Evolutionary conservation across 2,329 filamentous ascomycete species (phyloP).

Genomic region (Pyricularia sp.): DNA sequence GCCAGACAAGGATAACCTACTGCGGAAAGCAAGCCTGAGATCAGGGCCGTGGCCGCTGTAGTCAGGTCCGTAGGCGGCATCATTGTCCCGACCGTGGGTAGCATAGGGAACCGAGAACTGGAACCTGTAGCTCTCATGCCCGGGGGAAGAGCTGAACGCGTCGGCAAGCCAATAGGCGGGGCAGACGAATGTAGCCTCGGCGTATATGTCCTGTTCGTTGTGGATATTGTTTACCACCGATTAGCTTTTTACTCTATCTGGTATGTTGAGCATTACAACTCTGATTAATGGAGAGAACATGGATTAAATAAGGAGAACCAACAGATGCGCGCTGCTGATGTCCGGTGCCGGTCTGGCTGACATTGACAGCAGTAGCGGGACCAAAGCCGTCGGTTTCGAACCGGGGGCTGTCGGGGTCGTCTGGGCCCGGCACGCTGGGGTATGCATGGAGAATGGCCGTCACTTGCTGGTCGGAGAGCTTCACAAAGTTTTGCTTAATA

Average conservation of each 20-base stretch:
- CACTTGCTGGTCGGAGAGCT: constrained; percentile 25
- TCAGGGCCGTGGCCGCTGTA: background rate
- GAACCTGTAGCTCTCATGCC: constrained; percentile 25
- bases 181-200: constrained; percentile 39
- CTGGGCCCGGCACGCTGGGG: constrained; percentile 12
- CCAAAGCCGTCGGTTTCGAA: constrained; percentile 23
- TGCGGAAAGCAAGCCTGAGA: constrained; percentile 1
- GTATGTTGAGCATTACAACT: too few relatives aligned
- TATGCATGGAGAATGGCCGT: constrained; percentile 11
- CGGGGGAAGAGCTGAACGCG: constrained; percentile 22
- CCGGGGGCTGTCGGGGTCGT: constrained; percentile 3
- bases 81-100: constrained; percentile 20
- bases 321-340: constrained; percentile 36
- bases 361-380: constrained; percentile 32
- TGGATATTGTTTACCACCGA: too few relatives aligned
- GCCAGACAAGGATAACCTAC: background rate
- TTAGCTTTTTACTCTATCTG: too few relatives aligned
- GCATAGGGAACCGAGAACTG: constrained; percentile 26
- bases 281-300: too few relatives aligned
- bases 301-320: background rate
- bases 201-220: constrained; percentile 29
- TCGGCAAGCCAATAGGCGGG: constrained; percentile 37
- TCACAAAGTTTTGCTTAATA: constrained; percentile 24
- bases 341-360: constrained; percentile 33
- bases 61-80: background rate